These are phyloP conservation scores for Omphalotus olearius DNA, from an alignment of 1,284 basidiomycete species.

Conservation along the genomic window DNA sequence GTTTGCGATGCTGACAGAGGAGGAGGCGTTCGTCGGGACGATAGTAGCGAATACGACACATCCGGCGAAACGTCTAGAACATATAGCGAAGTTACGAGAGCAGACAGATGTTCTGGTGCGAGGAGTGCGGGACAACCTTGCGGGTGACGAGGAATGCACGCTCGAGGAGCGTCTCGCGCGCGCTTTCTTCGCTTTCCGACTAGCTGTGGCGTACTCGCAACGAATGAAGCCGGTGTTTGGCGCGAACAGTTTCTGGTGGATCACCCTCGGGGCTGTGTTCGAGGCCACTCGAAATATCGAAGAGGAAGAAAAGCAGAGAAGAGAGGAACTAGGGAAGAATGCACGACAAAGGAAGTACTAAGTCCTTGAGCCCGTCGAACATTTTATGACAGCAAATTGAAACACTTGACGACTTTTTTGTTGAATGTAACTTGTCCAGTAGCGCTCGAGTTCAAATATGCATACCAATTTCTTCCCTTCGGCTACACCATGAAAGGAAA, in stretches of 20 bases:
- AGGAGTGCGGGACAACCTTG: conserved; percentile 40
- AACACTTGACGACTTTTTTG: no score
- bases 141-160: conserved; percentile 37
- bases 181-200: conserved; percentile 50
- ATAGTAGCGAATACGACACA: conserved; percentile 58
- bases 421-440: no score
- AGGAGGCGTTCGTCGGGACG: conserved; percentile 58
- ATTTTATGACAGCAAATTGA: no score
- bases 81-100: conserved; percentile 50
- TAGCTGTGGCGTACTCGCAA: conserved; percentile 26
- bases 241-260: conserved; percentile 56
- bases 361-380: no score
- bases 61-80: conserved; percentile 46
- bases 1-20: conserved; percentile 47
- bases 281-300: conserved; percentile 11
- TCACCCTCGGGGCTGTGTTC: conserved; percentile 40
- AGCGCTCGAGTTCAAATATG: no score
- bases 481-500: no score
- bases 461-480: no score
- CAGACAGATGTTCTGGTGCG: conserved; percentile 48
- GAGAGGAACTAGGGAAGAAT: not conserved
- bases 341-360: no score
- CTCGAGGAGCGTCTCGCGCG: conserved; percentile 35
- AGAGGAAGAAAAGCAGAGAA: not conserved
- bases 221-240: conserved; percentile 43